Base-by-base conservation (phyloP, 495 filamentous ascomycete genomes). In the Aspergillus sclerotioniger region DNA sequence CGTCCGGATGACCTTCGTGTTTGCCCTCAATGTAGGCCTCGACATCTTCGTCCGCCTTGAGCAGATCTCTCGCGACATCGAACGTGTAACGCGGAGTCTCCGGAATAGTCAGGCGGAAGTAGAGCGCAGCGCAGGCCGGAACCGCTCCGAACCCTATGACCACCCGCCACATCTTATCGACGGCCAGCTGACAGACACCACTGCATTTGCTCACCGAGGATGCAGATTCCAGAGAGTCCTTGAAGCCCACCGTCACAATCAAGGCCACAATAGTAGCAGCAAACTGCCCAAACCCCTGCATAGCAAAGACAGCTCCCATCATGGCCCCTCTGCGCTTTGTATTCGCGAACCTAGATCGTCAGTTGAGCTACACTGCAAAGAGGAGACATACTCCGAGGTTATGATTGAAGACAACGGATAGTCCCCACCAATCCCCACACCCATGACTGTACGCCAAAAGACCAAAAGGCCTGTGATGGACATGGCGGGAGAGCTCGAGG, bases 401-500 rank as follows among this genome's bases (percentile, higher is more conserved):
- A 94, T 96, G 66, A 95, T 87, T 15, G 87, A 87, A 17, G 86
- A 90, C 15, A 96, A 79, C 0, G 91, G 92, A 65, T 93, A 94
- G 70, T 95, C 92, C 59, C 90, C 90, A 59, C 90, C 90, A 49
- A 93, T 92, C 44, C 90, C 90, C 28, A 91, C 77, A 35, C 88
- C 87, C 86, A 93, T 91, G 8, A 96, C 66, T 0, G 95, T 83
- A 71, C 91, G 86, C 91, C 91, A 96, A 80, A 96, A 96, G 68
- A 92, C 84, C 45, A 95, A 80, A 54, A 92, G 60, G 53, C 91
- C 91, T 49, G 87, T 78, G 53, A 95, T 84, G 31, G 87, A 81
- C 53, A 92, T 82, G 2, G 84, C 82, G 12, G 76, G 78, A n/a
- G 88, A 90, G 28, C 73, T 70, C 8, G 87, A 84, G n/a, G 84